Conservation (phyloP, 306 rosid genomes). For the Citrullus colocynthis region DNA sequence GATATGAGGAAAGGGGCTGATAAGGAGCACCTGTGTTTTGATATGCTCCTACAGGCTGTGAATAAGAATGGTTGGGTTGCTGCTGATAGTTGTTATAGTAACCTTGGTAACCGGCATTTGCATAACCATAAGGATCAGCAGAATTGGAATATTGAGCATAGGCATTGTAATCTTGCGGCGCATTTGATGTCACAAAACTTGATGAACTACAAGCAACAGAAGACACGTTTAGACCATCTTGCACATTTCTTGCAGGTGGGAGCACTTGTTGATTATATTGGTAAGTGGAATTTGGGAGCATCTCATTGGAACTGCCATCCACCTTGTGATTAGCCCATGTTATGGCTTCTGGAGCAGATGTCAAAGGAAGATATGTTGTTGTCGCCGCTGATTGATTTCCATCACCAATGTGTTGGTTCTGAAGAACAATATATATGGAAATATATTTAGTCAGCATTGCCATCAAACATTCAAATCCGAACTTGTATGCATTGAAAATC, state of each 20-base stretch:
- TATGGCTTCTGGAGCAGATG: constrained; percentile 46
- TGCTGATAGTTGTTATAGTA: constrained; percentile 85
- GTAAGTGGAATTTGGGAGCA: constrained; percentile 46
- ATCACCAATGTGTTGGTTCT: constrained; percentile 43
- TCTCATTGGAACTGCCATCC: constrained; percentile 37
- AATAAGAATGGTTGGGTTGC: constrained; percentile 73
- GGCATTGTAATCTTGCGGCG: constrained; percentile 72
- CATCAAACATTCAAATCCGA: background rate
- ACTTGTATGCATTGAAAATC: background rate
- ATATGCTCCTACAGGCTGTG: constrained; percentile 97
- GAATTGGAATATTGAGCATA: constrained; percentile 75
- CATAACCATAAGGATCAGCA: constrained; percentile 79
- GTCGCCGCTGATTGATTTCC: constrained; percentile 48
- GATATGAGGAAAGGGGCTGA: constrained; percentile 99
- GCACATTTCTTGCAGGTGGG: constrained; percentile 52
- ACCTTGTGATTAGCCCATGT: constrained; percentile 49
- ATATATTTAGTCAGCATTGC: background rate
- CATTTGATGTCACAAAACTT: constrained; percentile 78
- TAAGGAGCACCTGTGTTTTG: constrained; percentile 99
- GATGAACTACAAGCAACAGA: constrained; percentile 73
- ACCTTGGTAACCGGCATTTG: constrained; percentile 67
- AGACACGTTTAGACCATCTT: constrained; percentile 48
- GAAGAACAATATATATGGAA: constrained; percentile 5
- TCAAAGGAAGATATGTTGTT: constrained; percentile 32
- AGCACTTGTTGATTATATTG: constrained; percentile 61